Evolutionary conservation across 768 basidiomycete genomes (phyloP), one percentile per base, ranked within the genome.

Genomic region (Stropharia rugosoannulata): DNA sequence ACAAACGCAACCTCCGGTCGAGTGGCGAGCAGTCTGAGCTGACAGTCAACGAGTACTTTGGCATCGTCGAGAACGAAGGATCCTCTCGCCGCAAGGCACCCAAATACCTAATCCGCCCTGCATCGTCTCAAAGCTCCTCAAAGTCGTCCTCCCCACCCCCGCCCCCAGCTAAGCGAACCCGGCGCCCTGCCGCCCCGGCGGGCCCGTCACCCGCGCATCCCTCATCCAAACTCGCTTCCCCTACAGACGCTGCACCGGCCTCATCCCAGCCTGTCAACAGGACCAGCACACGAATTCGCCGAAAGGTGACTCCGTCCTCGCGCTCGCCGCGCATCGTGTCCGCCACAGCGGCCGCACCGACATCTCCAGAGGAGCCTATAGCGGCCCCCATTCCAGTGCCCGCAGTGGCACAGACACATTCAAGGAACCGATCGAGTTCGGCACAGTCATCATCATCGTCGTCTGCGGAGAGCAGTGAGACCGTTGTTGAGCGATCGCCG

Each of bases 401-500:
- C 68, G 74, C 49, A 72, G 70, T 51, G 10, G 22, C 19, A 15
- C 45, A 22, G 45, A 46, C 45, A 22, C 45, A 46, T n/a, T 15
- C 45, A 13, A 18, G 45, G 22, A 46, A 46, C 45, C 65, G 76
- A 39, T 76, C 75, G 11, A 71, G 65, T 16, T 76, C 62, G 13
- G 59, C 76, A 32, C 29, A 32, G 29, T 32, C 29, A 12, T 69
- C 74, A 47, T 68, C 51, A 9, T 52, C 51, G 12, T 4, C 70
- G 10, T 76, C 75, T n/a, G 65, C 68, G 29, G 68, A 71, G 55
- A 78, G 73, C 4, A 62, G 74, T 19, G 69, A 13, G 15, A 44
- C 66, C 11, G 62, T 67, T 11, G 58, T 54, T 18, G 62, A 42
- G 27, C 74, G 75, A 46, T 77, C 73, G 27, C 56, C 65, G 32